These are phyloP conservation scores for Suillus sp. DNA, from an alignment of 768 basidiomycete genomes.

Conservation along the genomic window DNA sequence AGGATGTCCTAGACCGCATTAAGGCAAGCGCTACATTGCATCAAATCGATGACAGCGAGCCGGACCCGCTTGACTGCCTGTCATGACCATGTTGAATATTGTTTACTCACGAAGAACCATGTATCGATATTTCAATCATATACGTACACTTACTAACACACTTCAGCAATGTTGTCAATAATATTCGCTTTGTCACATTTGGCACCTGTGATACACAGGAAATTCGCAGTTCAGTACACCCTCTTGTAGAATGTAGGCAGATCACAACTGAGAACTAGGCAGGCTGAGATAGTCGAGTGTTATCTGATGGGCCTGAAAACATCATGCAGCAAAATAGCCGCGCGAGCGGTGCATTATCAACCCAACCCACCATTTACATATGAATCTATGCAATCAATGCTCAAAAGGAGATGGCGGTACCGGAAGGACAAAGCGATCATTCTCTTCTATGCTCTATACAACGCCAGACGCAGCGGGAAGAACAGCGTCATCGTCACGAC, in stretches of 20 bases:
- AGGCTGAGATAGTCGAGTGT: not conserved
- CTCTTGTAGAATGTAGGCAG: too few relatives aligned
- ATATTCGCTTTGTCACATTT: conserved; percentile 6
- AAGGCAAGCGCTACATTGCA: conserved; percentile 31
- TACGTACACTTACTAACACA: conserved; percentile 8
- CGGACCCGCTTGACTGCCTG: conserved; percentile 50
- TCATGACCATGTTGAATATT: conserved; percentile 29
- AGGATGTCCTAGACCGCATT: conserved; percentile 41
- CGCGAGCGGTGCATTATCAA: not conserved
- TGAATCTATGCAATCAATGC: not conserved
- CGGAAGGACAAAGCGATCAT: not conserved
- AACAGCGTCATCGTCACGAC: conserved; percentile 74
- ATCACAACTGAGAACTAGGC: not conserved
- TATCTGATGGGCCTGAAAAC: not conserved
- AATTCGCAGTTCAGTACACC: not conserved
- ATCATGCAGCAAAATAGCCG: not conserved
- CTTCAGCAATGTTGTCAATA: not conserved
- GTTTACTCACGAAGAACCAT: not conserved
- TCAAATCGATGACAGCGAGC: conserved; percentile 38
- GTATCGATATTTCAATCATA: not conserved
- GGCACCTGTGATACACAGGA: not conserved
- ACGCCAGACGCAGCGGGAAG: conserved; percentile 63
- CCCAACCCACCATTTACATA: too few relatives aligned
- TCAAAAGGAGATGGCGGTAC: not conserved
- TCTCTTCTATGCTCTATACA: conserved; percentile 23